Evolutionary conservation across 495 filamentous ascomycete species (phyloP).

Genomic region (Neurospora sp.): DNA sequence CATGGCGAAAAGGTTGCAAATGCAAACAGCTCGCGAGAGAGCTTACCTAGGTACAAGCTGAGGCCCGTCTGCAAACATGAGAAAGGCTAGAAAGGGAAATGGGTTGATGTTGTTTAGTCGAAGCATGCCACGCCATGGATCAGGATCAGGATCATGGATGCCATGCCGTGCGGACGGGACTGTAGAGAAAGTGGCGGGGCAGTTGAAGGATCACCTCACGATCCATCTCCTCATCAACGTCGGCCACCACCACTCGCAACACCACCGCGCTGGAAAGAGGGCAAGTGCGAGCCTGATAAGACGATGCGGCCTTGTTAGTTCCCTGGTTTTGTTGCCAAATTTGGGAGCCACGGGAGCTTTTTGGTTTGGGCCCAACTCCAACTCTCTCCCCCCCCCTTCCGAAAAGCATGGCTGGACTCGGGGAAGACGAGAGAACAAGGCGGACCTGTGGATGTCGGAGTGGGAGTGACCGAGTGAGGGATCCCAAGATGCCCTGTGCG

Average conservation of each 20-base stretch:
- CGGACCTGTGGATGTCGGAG: not conserved
- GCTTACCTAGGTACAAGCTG: not conserved
- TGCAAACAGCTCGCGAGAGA: not conserved
- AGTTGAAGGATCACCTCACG: not conserved
- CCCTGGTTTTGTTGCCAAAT: not conserved
- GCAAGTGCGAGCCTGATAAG: not conserved
- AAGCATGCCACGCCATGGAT: not conserved
- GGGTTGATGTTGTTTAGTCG: not conserved
- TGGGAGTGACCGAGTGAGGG: not conserved
- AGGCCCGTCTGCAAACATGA: not conserved
- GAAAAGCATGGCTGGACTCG: not conserved
- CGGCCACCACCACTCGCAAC: not conserved
- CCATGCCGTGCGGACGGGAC: not conserved
- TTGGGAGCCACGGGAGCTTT: not conserved
- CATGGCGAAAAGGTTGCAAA: not conserved
- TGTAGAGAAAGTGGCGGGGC: not conserved
- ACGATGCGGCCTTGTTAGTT: not conserved
- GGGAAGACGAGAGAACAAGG: not conserved
- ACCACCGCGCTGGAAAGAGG: not conserved
- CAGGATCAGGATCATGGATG: not conserved
- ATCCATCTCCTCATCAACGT: not conserved
- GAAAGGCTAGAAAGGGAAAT: not conserved
- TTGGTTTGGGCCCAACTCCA: not conserved
- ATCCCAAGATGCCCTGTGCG: not conserved
- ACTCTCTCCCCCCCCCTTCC: not conserved